Evolutionary conservation across 495 filamentous ascomycete genomes (phyloP).

Genomic region (Amniculicola lignicola): DNA sequence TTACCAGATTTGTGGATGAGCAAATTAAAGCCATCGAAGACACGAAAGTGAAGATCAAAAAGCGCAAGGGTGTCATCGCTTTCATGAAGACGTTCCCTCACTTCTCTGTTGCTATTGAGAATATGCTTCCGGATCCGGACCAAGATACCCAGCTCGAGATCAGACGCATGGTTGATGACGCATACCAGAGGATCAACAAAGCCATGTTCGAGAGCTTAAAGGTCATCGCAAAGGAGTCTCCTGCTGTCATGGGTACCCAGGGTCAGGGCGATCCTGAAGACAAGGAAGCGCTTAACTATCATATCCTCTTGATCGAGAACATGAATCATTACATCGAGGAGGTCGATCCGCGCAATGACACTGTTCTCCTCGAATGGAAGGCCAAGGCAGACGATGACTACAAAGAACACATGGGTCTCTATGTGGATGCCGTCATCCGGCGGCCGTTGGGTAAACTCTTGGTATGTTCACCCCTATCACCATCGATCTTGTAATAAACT

Average conservation of each 20-base stretch:
- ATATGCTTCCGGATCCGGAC: conserved; percentile 58
- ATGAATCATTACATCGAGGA: conserved; percentile 98
- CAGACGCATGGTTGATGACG: conserved; percentile 74
- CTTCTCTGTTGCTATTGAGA: conserved; percentile 76
- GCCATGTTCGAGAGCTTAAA: conserved; percentile 96
- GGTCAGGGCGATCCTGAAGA: conserved; percentile 59
- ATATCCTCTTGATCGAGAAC: conserved; percentile 95
- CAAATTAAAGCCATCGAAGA: conserved; percentile 95
- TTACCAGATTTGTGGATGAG: conserved; percentile 87
- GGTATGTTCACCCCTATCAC: conserved; percentile 26
- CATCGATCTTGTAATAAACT: neutral
- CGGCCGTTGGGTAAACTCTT: conserved; percentile 79
- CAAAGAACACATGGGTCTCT: conserved; percentile 81
- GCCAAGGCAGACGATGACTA: conserved; percentile 73
- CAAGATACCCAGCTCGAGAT: conserved; percentile 47
- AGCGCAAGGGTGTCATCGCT: conserved; percentile 90
- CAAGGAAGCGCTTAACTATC: conserved; percentile 92
- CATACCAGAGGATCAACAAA: conserved; percentile 84
- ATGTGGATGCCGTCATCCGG: conserved; percentile 81
- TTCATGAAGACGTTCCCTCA: conserved; percentile 92
- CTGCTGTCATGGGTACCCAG: conserved; percentile 49
- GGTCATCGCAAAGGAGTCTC: conserved; percentile 91
- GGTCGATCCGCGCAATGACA: conserved; percentile 68
- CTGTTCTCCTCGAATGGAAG: conserved; percentile 77
- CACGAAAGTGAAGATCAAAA: conserved; percentile 98